Conservation (phyloP, 176 grass and related monocot species). For the Cocos nucifera region DNA sequence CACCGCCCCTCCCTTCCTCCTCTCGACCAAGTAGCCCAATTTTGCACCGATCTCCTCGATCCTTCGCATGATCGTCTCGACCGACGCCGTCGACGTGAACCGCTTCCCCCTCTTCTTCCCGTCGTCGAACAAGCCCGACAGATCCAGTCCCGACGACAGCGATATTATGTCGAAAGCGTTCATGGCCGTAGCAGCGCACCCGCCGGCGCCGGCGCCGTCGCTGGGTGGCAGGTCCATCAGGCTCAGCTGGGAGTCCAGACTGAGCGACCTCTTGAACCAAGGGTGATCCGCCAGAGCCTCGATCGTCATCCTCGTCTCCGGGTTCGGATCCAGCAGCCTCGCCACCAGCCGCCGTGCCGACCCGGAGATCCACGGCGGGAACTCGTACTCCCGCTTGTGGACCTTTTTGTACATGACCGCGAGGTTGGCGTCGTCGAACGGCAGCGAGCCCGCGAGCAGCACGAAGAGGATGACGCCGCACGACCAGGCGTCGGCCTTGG, state of each 20-base stretch:
- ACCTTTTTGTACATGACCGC: constrained; percentile 46
- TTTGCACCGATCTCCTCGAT: constrained; percentile 38
- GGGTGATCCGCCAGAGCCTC: constrained; percentile 31
- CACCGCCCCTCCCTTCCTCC: constrained; percentile 16
- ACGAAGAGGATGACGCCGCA: constrained; percentile 81
- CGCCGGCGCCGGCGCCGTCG: neutral
- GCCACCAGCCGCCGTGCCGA: constrained; percentile 35
- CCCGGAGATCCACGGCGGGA: constrained; percentile 49
- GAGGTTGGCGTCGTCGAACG: constrained; percentile 72
- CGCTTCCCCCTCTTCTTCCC: constrained; percentile 26
- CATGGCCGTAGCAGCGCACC: constrained; percentile 15
- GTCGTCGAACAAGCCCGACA: constrained; percentile 58
- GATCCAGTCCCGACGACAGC: constrained; percentile 53
- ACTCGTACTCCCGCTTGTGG: constrained; percentile 42
- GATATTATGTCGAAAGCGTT: constrained; percentile 92
- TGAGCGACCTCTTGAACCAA: constrained; percentile 77
- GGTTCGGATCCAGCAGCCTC: constrained; percentile 77
- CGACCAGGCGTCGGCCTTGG: constrained; percentile 86
- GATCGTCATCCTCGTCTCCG: constrained; percentile 43
- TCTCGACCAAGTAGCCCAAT: constrained; percentile 49
- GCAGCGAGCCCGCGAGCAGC: constrained; percentile 47
- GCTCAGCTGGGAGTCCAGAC: constrained; percentile 65
- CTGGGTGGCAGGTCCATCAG: constrained; percentile 9
- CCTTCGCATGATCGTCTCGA: constrained; percentile 42
- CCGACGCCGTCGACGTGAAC: constrained; percentile 55